Conservation (phyloP, 345 rosid species). For the Euphorbia tirucalli region DNA sequence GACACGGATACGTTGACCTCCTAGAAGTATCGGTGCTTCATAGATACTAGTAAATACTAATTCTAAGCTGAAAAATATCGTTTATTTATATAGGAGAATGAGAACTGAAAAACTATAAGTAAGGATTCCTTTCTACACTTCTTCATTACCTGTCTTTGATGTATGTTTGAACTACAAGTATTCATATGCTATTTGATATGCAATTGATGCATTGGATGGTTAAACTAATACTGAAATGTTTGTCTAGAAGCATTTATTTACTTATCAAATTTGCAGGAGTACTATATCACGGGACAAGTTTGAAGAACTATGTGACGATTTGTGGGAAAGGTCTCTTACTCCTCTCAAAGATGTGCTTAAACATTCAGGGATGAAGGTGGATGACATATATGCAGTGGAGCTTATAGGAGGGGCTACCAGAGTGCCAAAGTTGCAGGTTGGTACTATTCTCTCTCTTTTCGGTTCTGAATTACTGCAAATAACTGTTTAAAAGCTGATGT, state of each 20-base stretch:
- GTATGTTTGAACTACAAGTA: background rate
- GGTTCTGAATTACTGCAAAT: background rate
- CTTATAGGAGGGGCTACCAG: slow-evolving; percentile 97
- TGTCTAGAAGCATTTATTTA: background rate
- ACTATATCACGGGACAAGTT: slow-evolving; percentile 88
- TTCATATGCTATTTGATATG: background rate
- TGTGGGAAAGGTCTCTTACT: slow-evolving; percentile 84
- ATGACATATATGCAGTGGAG: slow-evolving; percentile 85
- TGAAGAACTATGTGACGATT: slow-evolving; percentile 91
- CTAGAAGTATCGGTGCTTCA: no score
- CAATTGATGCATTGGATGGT: background rate
- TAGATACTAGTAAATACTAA: no score
- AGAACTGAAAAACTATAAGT: background rate
- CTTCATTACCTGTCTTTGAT: background rate
- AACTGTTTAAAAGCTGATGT: background rate
- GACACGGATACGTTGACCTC: no score
- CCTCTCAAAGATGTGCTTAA: slow-evolving; percentile 78
- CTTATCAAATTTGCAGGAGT: slow-evolving; percentile 65
- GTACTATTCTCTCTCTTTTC: slow-evolving; percentile 18
- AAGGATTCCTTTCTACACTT: background rate
- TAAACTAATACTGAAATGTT: slow-evolving; percentile 6
- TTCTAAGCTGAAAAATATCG: background rate
- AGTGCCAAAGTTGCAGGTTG: slow-evolving; percentile 98
- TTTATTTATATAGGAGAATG: background rate
- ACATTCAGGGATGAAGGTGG: slow-evolving; percentile 69